Evolutionary conservation across 345 rosid genomes (phyloP).

Genomic region (Zanthoxylum bungeanum): DNA sequence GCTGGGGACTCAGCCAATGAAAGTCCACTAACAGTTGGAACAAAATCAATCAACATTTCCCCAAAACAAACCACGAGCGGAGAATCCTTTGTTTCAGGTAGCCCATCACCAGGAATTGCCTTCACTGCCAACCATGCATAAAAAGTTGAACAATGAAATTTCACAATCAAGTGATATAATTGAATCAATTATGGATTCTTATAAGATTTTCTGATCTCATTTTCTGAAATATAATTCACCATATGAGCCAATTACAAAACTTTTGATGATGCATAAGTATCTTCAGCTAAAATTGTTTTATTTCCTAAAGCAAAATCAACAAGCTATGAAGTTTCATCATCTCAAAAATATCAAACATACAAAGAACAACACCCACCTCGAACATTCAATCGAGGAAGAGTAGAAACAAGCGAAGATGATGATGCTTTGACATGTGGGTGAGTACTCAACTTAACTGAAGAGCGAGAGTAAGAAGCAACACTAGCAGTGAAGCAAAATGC

Average conservation of each 20-base stretch:
- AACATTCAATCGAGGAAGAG: constrained; percentile 19
- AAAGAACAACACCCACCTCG: constrained; percentile 18
- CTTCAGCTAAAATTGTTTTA: neutral
- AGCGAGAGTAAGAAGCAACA: constrained; percentile 16
- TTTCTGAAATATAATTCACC: no score
- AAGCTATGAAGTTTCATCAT: neutral
- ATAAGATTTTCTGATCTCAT: no score
- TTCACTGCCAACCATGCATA: constrained; percentile 39
- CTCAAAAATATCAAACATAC: neutral
- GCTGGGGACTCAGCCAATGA: constrained; percentile 89
- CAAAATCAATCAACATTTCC: constrained; percentile 94
- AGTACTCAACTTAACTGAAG: constrained; percentile 9
- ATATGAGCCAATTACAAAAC: neutral
- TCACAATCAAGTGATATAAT: no score
- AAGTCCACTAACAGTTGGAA: constrained; percentile 75
- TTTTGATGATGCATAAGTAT: neutral
- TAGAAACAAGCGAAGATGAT: constrained; percentile 22
- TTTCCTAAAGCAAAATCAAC: neutral
- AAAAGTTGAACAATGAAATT: constrained; percentile 1
- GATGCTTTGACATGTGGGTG: constrained; percentile 23
- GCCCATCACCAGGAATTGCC: constrained; percentile 47
- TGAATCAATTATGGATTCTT: no score
- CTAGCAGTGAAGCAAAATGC: constrained; percentile 24
- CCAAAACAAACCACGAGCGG: constrained; percentile 87
- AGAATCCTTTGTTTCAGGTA: constrained; percentile 43